These are phyloP conservation scores for Penstemon barbatus DNA, from an alignment of 257 asterid genomes.

Conservation along the genomic window DNA sequence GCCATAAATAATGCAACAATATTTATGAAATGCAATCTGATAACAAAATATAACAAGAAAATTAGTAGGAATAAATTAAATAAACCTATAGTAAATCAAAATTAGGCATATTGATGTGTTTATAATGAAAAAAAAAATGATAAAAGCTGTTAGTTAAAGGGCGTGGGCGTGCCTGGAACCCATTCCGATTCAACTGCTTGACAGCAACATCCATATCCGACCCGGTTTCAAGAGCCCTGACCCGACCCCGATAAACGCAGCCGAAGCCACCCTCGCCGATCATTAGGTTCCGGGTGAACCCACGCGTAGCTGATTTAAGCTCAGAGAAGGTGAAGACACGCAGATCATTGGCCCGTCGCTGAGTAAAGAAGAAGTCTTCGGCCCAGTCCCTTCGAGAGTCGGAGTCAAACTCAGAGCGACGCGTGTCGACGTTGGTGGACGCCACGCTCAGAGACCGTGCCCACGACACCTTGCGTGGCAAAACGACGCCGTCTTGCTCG, in stretches of 20 bases:
- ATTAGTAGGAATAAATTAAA: not conserved
- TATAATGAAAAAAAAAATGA: not conserved
- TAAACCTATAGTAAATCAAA: not conserved
- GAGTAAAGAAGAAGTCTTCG: constrained; percentile 55
- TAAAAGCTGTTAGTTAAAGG: constrained; percentile 28
- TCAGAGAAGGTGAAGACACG: constrained; percentile 66
- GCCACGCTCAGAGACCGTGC: constrained; percentile 88
- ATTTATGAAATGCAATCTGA: not conserved
- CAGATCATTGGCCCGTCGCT: constrained; percentile 71
- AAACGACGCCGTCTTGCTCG: constrained; percentile 35
- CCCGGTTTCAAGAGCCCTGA: constrained; percentile 32
- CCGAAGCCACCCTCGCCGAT: constrained; percentile 98
- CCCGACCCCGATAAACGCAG: constrained; percentile 71
- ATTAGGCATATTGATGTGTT: not conserved
- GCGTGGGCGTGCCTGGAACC: constrained; percentile 87
- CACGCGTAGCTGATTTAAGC: constrained; percentile 72
- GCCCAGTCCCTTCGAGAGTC: constrained; percentile 68
- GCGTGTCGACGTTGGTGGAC: constrained; percentile 60
- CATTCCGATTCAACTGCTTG: constrained; percentile 87
- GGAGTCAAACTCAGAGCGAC: constrained; percentile 76
- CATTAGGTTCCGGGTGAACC: constrained; percentile 65
- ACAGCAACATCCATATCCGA: constrained; percentile 70
- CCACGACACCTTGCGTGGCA: constrained; percentile 67
- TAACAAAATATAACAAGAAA: not conserved
- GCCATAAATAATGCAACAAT: not conserved